Percentiles rank a stretch among this genome's conserved stretches.
These are phyloP conservation scores for Didymella keratinophila DNA, from an alignment of 2,329 filamentous ascomycete species.

Conservation along the genomic window DNA sequence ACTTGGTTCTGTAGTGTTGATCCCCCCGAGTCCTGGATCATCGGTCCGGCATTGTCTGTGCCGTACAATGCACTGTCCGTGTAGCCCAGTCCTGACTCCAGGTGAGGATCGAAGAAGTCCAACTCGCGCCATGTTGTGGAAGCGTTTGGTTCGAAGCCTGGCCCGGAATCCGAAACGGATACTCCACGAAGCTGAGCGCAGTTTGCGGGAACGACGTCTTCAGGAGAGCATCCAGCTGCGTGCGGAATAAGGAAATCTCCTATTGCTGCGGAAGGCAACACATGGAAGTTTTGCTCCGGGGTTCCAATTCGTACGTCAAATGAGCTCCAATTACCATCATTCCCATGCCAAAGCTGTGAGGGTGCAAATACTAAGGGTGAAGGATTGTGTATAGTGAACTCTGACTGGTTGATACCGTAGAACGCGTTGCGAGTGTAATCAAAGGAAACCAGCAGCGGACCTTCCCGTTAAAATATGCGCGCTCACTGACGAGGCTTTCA, in stretches of 20 bases:
- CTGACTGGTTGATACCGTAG: too few relatives aligned
- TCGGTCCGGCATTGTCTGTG: not conserved
- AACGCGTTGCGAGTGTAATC: too few relatives aligned
- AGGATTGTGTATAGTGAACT: too few relatives aligned
- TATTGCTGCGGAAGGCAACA: not conserved
- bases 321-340: not conserved
- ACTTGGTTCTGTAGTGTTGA: not conserved
- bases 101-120: not conserved
- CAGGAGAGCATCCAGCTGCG: not conserved
- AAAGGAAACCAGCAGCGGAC: too few relatives aligned
- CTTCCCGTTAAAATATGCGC: too few relatives aligned
- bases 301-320: not conserved
- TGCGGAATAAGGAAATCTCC: not conserved
- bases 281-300: not conserved
- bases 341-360: not conserved
- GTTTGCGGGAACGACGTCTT: not conserved
- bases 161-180: not conserved
- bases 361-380: not conserved
- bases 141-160: not conserved
- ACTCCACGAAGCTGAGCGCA: not conserved
- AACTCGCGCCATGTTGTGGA: not conserved
- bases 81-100: not conserved
- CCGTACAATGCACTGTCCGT: not conserved
- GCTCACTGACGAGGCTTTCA: too few relatives aligned
- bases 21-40: not conserved